These are phyloP conservation scores for Rhodotorula glutinis DNA, from an alignment of 1,284 basidiomycete species.

Conservation along the genomic window DNA sequence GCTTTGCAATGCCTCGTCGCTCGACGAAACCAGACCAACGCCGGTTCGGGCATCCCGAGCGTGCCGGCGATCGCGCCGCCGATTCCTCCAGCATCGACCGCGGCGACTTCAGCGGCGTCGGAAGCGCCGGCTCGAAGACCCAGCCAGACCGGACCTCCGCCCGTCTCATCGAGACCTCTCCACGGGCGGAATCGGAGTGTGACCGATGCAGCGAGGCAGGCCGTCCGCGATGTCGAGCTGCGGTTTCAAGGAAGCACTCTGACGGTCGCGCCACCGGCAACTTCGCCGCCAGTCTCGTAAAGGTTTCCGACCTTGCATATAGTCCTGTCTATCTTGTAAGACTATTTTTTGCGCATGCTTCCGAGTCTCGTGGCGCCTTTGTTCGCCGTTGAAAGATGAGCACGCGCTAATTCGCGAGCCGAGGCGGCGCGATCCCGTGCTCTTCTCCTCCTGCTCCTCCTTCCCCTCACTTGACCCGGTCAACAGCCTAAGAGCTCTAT, in stretches of 20 bases:
- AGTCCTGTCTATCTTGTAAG: too few species aligned
- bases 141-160: background rate
- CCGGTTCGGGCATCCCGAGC: background rate
- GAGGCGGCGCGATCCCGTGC: too few species aligned
- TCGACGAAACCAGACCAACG: constrained; percentile 4
- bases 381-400: too few species aligned
- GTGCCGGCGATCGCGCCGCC: background rate
- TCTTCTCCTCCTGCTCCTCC: too few species aligned
- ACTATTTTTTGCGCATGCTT: too few species aligned
- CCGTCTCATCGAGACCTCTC: background rate
- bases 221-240: constrained; percentile 35
- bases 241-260: constrained; percentile 14
- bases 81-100: too few species aligned
- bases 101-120: constrained; percentile 1
- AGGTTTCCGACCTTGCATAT: too few species aligned
- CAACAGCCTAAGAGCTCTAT: too few species aligned
- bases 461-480: too few species aligned
- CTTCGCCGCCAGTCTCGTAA: too few species aligned
- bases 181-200: constrained; percentile 32
- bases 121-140: background rate
- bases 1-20: constrained; percentile 83
- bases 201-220: constrained; percentile 36
- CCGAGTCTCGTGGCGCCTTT: too few species aligned
- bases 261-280: background rate
- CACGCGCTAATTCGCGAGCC: too few species aligned